phyloP scores from a whole-genome alignment of 1,139 yeast genomes.

The Zygoascus meyerae region DNA sequence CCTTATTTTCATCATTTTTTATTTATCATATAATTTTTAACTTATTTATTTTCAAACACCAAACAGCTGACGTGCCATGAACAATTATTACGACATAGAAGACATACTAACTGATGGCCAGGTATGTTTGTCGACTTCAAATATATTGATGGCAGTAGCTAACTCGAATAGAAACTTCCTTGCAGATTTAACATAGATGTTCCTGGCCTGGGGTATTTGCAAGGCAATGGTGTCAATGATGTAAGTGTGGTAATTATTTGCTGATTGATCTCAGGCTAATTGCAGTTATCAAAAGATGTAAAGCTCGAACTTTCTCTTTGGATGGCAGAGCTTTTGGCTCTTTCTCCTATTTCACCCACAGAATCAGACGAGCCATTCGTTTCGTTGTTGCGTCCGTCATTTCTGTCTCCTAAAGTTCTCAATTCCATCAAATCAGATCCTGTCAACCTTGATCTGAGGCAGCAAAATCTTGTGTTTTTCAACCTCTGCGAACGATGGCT shows the following conservation, averaged over 20 bases:
- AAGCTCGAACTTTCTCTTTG: slow-evolving; percentile 80
- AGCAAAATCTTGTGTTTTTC: slow-evolving; percentile 62
- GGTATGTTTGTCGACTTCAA: slow-evolving; percentile 28
- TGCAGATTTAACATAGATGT: slow-evolving; percentile 70
- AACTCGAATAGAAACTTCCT: slow-evolving; percentile 56
- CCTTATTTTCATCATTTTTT: too few species aligned
- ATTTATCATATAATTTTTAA: too few species aligned
- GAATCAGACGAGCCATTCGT: slow-evolving; percentile 52
- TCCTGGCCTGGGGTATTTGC: slow-evolving; percentile 84
- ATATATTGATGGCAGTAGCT: slow-evolving; percentile 8
- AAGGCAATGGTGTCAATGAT: slow-evolving; percentile 66
- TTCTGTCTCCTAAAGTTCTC: slow-evolving; percentile 54
- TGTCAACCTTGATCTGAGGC: slow-evolving; percentile 57
- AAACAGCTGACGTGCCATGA: slow-evolving; percentile 14
- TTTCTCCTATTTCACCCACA: slow-evolving; percentile 28
- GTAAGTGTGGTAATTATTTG: slow-evolving; percentile 19
- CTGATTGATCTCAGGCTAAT: neutral
- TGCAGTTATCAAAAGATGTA: slow-evolving; percentile 49
- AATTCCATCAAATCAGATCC: slow-evolving; percentile 83
- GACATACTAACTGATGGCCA: slow-evolving; percentile 75
- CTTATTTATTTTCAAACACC: too few species aligned
- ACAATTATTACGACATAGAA: slow-evolving; percentile 71
- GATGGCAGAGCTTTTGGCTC: slow-evolving; percentile 77
- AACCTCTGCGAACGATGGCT: slow-evolving; percentile 71
- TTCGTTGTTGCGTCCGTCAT: slow-evolving; percentile 63